Base-by-base conservation (phyloP, 2,329 filamentous ascomycete species). In the Phoma sp. region DNA sequence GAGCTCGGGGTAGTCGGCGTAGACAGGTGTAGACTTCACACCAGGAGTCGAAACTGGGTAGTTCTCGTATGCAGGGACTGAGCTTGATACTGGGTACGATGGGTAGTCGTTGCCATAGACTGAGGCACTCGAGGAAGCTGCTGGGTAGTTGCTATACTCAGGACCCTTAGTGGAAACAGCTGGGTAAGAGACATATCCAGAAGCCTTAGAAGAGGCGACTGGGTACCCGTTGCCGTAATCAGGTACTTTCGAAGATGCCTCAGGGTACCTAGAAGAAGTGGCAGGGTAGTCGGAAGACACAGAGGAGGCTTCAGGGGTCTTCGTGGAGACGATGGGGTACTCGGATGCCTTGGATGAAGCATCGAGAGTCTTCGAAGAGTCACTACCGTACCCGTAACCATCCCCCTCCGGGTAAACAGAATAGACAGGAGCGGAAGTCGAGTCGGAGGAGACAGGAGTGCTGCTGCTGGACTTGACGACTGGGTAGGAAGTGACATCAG, bases 1-100 rank as follows among this genome's bases (percentile, higher is more conserved):
- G 12, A 61, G 58, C 10, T 48, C 57, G 8, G 44, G 51, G 51
- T 56, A 60, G 36, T 62, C 57, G 6, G 48, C 43, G 37, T 60
- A 56, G 27, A 36, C 43, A 17, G 43, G 35, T 17, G 52, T 55
- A 24, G 45, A 50, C 31, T 39, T 47, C 24, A 46, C 45, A 32
- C 44, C 56, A 13, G 51, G 53, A 17, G 54, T 52, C 2, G 45
- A 49, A 4, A 15, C 33, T 6, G 48, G 33, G 22, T 54, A 38
- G 13, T 43, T 31, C 17, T 43, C 32, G 25, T 57, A 55, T 7
- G 13, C 40, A 25, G 48, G 46, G 19, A 32, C 37, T 21, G 51
- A 51, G 22, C 22, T 54, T 40, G 47, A 27, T 3, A 27, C 3
- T 12, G 21, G 13, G 22, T 48, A 24, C 6, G 22, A 24, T 41